These are phyloP conservation scores for Setomelanomma holmii DNA, from an alignment of 2,329 filamentous ascomycete species.

Conservation along the genomic window DNA sequence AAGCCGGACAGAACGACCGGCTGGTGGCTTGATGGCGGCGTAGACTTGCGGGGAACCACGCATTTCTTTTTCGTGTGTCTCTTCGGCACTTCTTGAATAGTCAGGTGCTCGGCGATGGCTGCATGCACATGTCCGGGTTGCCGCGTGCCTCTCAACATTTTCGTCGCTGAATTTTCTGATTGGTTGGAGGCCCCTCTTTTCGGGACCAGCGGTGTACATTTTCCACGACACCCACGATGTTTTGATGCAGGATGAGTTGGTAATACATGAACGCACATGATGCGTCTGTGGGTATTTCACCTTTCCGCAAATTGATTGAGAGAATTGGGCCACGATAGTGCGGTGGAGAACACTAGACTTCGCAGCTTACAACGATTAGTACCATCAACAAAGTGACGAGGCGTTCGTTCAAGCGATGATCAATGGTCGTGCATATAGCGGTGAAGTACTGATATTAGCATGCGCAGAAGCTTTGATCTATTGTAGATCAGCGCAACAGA, in stretches of 20 bases:
- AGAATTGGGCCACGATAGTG: not conserved
- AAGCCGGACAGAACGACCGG: not conserved
- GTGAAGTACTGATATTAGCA: conserved; percentile 18
- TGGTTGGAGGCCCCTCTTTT: conserved; percentile 36
- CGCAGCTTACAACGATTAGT: too few relatives aligned
- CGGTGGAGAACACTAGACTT: conserved; percentile 1
- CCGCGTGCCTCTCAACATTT: conserved; percentile 36
- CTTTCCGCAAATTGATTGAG: not conserved
- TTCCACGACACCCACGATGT: conserved; percentile 22
- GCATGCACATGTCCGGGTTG: conserved; percentile 36
- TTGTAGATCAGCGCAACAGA: conserved; percentile 6
- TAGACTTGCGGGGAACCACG: conserved; percentile 16
- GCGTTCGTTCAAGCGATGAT: conserved; percentile 13
- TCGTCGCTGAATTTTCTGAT: conserved; percentile 30
- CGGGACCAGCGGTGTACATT: conserved; percentile 34
- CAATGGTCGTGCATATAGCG: conserved; percentile 23
- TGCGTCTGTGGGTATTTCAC: conserved; percentile 10
- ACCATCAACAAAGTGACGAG: too few relatives aligned
- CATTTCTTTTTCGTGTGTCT: conserved; percentile 23
- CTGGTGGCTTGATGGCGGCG: conserved; percentile 5
- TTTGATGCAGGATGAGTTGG: conserved; percentile 38
- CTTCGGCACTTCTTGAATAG: conserved; percentile 23
- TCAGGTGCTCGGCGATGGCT: conserved; percentile 41
- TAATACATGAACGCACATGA: conserved; percentile 29
- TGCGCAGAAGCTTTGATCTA: conserved; percentile 19